Evolutionary conservation across 768 basidiomycete genomes (phyloP).

Genomic region (Suillus plorans): DNA sequence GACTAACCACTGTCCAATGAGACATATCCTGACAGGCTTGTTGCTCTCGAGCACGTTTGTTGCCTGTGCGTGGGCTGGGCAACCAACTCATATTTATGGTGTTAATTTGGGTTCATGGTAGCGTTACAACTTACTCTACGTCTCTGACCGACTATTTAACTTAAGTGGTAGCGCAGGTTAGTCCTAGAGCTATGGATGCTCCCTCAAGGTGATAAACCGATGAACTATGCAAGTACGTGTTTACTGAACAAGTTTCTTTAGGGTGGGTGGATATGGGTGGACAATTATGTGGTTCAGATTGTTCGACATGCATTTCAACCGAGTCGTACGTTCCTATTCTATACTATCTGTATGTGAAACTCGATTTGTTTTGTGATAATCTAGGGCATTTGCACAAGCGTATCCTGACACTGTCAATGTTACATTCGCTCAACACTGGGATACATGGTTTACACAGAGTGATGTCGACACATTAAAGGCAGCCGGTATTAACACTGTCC

Average conservation of each 20-base stretch:
- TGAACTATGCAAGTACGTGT: not conserved
- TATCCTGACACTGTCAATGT: constrained; percentile 58
- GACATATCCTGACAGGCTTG: constrained; percentile 11
- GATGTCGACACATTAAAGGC: constrained; percentile 56
- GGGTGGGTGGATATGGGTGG: constrained; percentile 81
- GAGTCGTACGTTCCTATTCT: constrained; percentile 53
- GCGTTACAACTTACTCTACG: constrained; percentile 7
- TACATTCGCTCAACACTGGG: constrained; percentile 65
- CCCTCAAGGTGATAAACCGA: constrained; percentile 48
- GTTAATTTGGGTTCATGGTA: constrained; percentile 72
- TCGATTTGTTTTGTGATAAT: not conserved
- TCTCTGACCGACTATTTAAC: constrained; percentile 1
- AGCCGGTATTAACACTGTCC: constrained; percentile 71
- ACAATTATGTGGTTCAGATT: constrained; percentile 49
- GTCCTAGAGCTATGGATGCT: constrained; percentile 84
- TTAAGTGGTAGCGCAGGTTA: constrained; percentile 47
- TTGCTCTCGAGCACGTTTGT: constrained; percentile 18
- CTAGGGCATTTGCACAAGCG: constrained; percentile 58
- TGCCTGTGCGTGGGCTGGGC: constrained; percentile 19
- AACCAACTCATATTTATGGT: constrained; percentile 55
- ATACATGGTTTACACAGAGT: constrained; percentile 67
- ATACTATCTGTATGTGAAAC: not conserved
- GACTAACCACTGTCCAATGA: constrained; percentile 15
- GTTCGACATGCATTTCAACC: constrained; percentile 59
- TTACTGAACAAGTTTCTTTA: constrained; percentile 21